These are phyloP conservation scores for Talaromyces sp. DNA, from an alignment of 2,329 filamentous ascomycete species.

Conservation along the genomic window DNA sequence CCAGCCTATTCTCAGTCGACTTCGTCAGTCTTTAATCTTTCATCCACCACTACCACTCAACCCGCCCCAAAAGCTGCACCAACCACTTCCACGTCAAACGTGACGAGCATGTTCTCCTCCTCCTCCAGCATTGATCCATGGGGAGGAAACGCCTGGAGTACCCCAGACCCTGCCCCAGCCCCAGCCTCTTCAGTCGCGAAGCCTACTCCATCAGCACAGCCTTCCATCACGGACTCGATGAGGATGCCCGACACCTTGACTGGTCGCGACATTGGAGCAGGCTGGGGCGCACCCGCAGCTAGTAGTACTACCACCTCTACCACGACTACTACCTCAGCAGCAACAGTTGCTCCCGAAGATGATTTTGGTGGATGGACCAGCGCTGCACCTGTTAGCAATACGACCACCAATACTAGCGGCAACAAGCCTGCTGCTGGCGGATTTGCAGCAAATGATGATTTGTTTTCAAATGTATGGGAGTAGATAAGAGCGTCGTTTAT, in stretches of 20 bases:
- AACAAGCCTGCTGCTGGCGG: conserved; percentile 51
- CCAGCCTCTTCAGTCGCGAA: conserved; percentile 33
- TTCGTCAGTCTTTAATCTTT: conserved; percentile 77
- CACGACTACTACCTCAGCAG: conserved; percentile 40
- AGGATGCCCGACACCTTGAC: conserved; percentile 47
- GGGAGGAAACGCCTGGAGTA: conserved; percentile 82
- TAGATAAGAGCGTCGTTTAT: conserved; percentile 38
- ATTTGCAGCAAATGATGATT: conserved; percentile 67
- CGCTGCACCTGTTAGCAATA: conserved; percentile 55
- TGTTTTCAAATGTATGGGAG: conserved; percentile 96
- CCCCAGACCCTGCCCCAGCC: conserved; percentile 58
- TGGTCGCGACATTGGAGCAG: conserved; percentile 62
- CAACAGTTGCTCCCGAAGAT: conserved; percentile 80
- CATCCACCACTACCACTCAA: conserved; percentile 46
- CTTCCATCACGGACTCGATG: conserved; percentile 27
- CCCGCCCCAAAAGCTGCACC: conserved; percentile 31
- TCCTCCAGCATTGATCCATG: conserved; percentile 64
- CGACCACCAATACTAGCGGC: conserved; percentile 28
- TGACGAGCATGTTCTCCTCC: conserved; percentile 37
- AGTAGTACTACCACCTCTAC: conserved; percentile 21
- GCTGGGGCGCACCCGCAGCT: conserved; percentile 52
- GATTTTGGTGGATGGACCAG: conserved; percentile 96
- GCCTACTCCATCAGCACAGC: not conserved
- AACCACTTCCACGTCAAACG: conserved; percentile 43
- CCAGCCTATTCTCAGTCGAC: conserved; percentile 39